These are phyloP conservation scores for Aspergillus glaucus DNA, from an alignment of 2,329 filamentous ascomycete genomes.

Conservation along the genomic window DNA sequence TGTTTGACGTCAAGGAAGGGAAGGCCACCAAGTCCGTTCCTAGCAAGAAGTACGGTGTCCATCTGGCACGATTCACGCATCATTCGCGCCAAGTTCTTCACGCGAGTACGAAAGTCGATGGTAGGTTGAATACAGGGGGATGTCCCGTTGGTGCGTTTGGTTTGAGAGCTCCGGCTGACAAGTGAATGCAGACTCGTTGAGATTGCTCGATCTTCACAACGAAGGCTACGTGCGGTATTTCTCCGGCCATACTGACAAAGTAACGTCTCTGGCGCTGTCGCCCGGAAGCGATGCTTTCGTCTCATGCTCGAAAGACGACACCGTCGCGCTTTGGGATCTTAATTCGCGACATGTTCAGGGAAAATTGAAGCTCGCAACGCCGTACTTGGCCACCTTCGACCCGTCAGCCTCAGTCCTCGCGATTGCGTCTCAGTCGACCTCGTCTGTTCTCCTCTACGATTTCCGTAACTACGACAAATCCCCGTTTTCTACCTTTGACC, in stretches of 20 bases:
- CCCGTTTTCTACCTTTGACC: constrained; percentile 80
- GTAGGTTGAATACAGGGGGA: constrained; percentile 39
- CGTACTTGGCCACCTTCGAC: constrained; percentile 82
- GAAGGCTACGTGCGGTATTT: constrained; percentile 97
- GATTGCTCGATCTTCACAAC: constrained; percentile 83
- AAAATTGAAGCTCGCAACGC: constrained; percentile 70
- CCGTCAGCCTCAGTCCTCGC: constrained; percentile 89
- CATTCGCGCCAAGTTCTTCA: constrained; percentile 87
- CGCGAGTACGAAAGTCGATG: constrained; percentile 89
- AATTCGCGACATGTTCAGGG: constrained; percentile 74
- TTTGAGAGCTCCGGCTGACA: constrained; percentile 1
- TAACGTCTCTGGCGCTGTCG: constrained; percentile 77
- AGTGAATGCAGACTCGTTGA: constrained; percentile 54
- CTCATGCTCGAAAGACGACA: constrained; percentile 85
- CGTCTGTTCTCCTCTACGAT: constrained; percentile 82
- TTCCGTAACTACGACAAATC: constrained; percentile 88
- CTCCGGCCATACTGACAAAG: constrained; percentile 75
- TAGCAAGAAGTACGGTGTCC: constrained; percentile 94
- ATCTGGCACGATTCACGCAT: constrained; percentile 90
- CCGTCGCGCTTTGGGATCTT: constrained; percentile 84
- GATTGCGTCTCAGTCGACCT: constrained; percentile 73
- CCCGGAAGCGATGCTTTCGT: constrained; percentile 87
- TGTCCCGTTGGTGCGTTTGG: neutral
- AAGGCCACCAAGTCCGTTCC: constrained; percentile 82
- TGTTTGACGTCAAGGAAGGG: constrained; percentile 90